Conservation (phyloP, 2,329 filamentous ascomycete species). For the Pseudopithomyces chartarum region DNA sequence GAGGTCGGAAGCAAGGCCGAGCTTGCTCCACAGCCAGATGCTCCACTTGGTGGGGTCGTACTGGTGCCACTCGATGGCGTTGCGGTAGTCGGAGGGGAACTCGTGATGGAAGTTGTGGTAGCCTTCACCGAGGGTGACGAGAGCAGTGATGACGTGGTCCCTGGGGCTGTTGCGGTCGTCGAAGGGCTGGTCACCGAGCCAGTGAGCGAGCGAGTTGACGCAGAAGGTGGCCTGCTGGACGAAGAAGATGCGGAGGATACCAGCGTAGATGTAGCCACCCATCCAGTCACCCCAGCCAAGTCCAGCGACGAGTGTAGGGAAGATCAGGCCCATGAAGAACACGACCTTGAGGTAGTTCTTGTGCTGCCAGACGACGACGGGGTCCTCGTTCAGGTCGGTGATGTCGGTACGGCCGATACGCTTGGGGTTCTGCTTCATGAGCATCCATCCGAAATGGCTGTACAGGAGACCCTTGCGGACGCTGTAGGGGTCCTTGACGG, state of each 20-base stretch:
- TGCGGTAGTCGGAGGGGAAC: constrained; percentile 52
- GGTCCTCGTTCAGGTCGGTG: constrained; percentile 57
- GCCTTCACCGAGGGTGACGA: constrained; percentile 51
- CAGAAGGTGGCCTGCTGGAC: constrained; percentile 61
- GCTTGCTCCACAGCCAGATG: constrained; percentile 51
- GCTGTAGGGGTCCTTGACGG: constrained; percentile 58
- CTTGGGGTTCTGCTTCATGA: constrained; percentile 61
- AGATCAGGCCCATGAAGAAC: constrained; percentile 53
- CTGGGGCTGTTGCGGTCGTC: constrained; percentile 51
- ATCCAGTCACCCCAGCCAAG: constrained; percentile 56
- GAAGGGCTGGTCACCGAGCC: constrained; percentile 55
- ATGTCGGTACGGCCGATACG: constrained; percentile 58
- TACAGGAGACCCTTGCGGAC: constrained; percentile 58
- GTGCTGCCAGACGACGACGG: constrained; percentile 57
- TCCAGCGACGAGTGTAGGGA: constrained; percentile 55
- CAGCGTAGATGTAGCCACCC: constrained; percentile 58
- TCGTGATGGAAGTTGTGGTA: constrained; percentile 55
- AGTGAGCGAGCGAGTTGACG: constrained; percentile 60
- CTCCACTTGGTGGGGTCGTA: constrained; percentile 53
- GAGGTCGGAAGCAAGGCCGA: constrained; percentile 49
- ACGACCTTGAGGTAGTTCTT: constrained; percentile 55
- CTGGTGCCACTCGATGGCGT: constrained; percentile 49
- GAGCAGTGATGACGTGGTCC: constrained; percentile 50
- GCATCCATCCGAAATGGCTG: constrained; percentile 59
- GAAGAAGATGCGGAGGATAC: constrained; percentile 58